Evolutionary conservation across 306 rosid genomes (phyloP), one percentile per base, ranked within the genome.

Genomic region (Cucumis sativus): DNA sequence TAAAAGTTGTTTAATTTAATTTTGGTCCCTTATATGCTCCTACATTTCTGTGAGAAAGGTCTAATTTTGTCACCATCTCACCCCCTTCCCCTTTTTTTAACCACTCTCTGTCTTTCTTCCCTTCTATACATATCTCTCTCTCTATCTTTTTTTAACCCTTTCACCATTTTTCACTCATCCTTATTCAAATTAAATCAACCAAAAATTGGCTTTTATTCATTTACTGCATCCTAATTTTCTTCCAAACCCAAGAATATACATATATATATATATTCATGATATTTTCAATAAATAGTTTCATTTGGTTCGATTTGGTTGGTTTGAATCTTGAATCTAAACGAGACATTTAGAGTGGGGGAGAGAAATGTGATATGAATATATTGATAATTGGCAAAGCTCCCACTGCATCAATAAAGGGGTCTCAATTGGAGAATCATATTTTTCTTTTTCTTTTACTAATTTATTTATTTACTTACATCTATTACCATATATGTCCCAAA

Each of bases 11-110:
- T 30, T 1, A 41, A 3, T 8, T 63, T 63, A 13, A 6, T 33
- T 63, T 65, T 39, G 15, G 85, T 83, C 88, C 88, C 89, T 80
- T 83, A 81, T 83, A 81, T 88, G 81, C 92, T 88, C 96, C 94
- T 88, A 88, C 96, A 90, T 88, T 94, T 94, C 92, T 87, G 96
- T 91, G 98, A 86, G 85, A 93, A 93, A 89, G 91, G 88, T 84
- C 84, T 77, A 86, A 82, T 89, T 83, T 88, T 94, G 97, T 93
- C 97, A 86, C 85, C 74, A 79, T 79, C 75, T 90, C 90, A 84
- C 93, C 84, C 81, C 91, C 82, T 82, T 85, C 86, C 88, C 81
- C 83, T 80, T 84, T 84, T 83, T 88, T 84, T 84, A 84, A 86
- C 89, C 85, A 84, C 88, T 79, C 82, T n/a, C n/a, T 79, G 78